A percentile compares a stretch with the other conserved stretches of the same genome.
Conservation (phyloP, 352 stramenopile genomes). For the Paralagenidium karlingii region DNA sequence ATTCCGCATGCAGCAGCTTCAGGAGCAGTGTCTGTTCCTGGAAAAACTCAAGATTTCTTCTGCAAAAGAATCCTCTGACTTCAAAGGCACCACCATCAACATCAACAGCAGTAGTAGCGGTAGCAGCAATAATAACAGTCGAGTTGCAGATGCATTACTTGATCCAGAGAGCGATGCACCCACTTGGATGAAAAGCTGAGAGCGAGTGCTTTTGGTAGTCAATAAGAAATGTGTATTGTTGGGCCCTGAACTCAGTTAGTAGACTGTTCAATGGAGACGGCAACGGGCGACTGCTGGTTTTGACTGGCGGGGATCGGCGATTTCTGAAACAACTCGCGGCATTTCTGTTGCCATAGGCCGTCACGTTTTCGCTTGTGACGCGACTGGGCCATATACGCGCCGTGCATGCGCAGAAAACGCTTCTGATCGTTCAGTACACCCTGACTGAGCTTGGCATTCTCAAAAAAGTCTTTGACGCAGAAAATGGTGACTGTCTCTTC, state of each 20-base stretch:
- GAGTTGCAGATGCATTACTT: too few relatives aligned
- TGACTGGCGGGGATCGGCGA: too few relatives aligned
- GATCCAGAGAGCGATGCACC: slow-evolving; percentile 13
- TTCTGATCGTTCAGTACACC: slow-evolving; percentile 64
- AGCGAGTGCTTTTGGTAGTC: slow-evolving; percentile 6
- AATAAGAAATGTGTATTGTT: slow-evolving; percentile 2
- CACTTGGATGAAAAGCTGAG: slow-evolving; percentile 36
- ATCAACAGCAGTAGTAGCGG: not conserved
- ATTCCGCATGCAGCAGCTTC: slow-evolving; percentile 53
- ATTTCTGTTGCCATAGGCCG: too few relatives aligned
- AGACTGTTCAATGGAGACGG: too few relatives aligned
- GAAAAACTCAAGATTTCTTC: slow-evolving; percentile 24
- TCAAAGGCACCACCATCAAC: slow-evolving; percentile 1
- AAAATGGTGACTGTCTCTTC: slow-evolving; percentile 71
- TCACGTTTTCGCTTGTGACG: slow-evolving; percentile 14
- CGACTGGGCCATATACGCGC: slow-evolving; percentile 15
- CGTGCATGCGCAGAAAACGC: slow-evolving; percentile 37
- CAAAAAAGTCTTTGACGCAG: slow-evolving; percentile 57
- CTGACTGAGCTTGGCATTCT: slow-evolving; percentile 56
- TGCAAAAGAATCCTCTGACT: not conserved
- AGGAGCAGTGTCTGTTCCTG: slow-evolving; percentile 51
- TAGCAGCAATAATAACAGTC: too few relatives aligned
- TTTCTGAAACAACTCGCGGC: too few relatives aligned
- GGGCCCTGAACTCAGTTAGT: slow-evolving; percentile 5
- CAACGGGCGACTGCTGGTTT: too few relatives aligned